Percentiles rank a stretch among this genome's conserved stretches.
These are phyloP conservation scores for Lyophyllum semitale DNA, from an alignment of 768 basidiomycete species.

Conservation along the genomic window DNA sequence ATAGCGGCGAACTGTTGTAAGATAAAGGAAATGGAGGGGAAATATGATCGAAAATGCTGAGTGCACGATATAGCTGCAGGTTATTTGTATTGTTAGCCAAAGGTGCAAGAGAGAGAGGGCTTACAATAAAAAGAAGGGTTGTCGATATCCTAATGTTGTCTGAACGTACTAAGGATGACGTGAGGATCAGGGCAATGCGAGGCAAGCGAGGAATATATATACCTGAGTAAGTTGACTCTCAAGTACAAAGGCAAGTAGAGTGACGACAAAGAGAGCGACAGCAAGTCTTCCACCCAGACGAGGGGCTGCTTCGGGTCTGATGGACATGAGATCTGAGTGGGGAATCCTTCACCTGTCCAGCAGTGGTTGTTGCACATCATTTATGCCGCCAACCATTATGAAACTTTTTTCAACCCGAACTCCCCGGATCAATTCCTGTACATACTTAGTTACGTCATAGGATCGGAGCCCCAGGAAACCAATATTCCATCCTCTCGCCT, in stretches of 20 bases:
- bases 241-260: conserved; percentile 70
- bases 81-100: background rate
- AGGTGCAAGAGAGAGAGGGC: conserved; percentile 24
- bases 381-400: background rate
- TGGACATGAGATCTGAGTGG: conserved; percentile 22
- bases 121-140: conserved; percentile 89
- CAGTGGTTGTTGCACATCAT: background rate
- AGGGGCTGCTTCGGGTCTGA: conserved; percentile 28
- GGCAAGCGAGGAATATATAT: conserved; percentile 11
- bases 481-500: no score
- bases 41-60: conserved; percentile 77
- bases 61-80: conserved; percentile 80
- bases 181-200: background rate
- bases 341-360: conserved; percentile 6
- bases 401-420: no score
- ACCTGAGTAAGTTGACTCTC: conserved; percentile 84
- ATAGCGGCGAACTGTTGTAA: conserved; percentile 50
- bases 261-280: conserved; percentile 55
- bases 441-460: no score
- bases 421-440: no score
- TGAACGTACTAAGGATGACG: conserved; percentile 67
- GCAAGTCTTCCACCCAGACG: conserved; percentile 50
- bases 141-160: conserved; percentile 71
- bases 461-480: no score
- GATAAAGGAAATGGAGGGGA: conserved; percentile 76